Evolutionary conservation across 2,329 filamentous ascomycete genomes (phyloP).

Genomic region (Botrytis cinerea): DNA sequence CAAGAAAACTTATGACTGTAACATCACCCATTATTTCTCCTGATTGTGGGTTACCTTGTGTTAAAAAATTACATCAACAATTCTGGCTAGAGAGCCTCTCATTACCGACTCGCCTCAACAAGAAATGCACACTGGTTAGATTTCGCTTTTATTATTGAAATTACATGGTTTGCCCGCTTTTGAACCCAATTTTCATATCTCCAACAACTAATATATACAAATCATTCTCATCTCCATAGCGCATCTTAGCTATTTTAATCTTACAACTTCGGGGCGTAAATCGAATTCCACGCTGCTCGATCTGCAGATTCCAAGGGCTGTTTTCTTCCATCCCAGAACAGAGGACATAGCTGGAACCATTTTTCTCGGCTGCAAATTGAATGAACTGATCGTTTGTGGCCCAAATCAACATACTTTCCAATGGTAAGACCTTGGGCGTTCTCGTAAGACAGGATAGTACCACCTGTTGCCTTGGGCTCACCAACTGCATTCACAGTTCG

Average conservation of each 20-base stretch:
- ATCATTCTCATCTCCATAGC: neutral
- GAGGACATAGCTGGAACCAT: conserved; percentile 49
- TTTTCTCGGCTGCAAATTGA: conserved; percentile 44
- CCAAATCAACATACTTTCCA: conserved; percentile 45
- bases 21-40: neutral
- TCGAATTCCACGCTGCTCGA: conserved; percentile 49
- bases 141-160: neutral
- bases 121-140: neutral
- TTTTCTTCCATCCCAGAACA: conserved; percentile 52
- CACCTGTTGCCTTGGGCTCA: conserved; percentile 72
- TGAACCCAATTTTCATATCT: neutral
- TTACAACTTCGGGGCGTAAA: conserved; percentile 43
- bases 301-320: conserved; percentile 48
- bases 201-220: conserved; percentile 1
- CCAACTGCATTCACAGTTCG: conserved; percentile 60
- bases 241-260: neutral
- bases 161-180: neutral
- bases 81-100: neutral
- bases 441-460: conserved; percentile 57
- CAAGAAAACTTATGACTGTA: neutral
- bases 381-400: conserved; percentile 45
- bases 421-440: conserved; percentile 40
- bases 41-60: neutral
- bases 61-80: neutral
- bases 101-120: neutral